Conservation (phyloP, 352 stramenopile genomes). For the Phytophthora europaea region DNA sequence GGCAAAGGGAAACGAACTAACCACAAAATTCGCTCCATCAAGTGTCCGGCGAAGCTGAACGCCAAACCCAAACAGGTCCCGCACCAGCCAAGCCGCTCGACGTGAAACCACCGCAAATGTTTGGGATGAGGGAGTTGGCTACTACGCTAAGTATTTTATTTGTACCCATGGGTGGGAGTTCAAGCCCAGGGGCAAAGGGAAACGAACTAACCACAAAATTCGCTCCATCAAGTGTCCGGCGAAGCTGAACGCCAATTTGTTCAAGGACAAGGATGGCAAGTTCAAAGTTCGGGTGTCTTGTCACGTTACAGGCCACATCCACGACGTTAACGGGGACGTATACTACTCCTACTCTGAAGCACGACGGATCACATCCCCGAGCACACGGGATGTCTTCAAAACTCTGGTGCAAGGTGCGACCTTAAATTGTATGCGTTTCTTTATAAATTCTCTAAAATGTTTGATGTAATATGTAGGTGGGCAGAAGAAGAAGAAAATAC, state of each 20-base stretch:
- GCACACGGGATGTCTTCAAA: background rate
- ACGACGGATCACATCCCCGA: background rate
- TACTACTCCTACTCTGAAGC: constrained; percentile 11
- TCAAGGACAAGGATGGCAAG: too few relatives aligned
- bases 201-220: constrained; percentile 2
- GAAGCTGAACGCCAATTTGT: background rate
- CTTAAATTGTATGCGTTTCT: too few relatives aligned
- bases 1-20: constrained; percentile 8
- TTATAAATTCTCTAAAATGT: too few relatives aligned
- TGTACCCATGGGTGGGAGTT: constrained; percentile 13
- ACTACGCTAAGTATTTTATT: background rate
- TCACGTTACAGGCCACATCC: background rate
- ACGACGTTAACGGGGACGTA: background rate
- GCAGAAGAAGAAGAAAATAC: constrained; percentile 7
- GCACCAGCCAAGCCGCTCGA: too few relatives aligned
- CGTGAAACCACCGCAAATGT: too few relatives aligned
- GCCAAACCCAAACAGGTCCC: too few relatives aligned
- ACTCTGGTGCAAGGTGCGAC: constrained; percentile 10
- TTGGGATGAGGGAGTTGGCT: too few relatives aligned
- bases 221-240: constrained; percentile 5
- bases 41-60: background rate
- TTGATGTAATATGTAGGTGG: constrained; percentile 1
- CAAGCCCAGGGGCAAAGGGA: constrained; percentile 12
- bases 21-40: constrained; percentile 7
- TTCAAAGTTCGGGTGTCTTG: too few relatives aligned